Evolutionary conservation across 768 basidiomycete genomes (phyloP).

Genomic region (Lactifluus echinatus): DNA sequence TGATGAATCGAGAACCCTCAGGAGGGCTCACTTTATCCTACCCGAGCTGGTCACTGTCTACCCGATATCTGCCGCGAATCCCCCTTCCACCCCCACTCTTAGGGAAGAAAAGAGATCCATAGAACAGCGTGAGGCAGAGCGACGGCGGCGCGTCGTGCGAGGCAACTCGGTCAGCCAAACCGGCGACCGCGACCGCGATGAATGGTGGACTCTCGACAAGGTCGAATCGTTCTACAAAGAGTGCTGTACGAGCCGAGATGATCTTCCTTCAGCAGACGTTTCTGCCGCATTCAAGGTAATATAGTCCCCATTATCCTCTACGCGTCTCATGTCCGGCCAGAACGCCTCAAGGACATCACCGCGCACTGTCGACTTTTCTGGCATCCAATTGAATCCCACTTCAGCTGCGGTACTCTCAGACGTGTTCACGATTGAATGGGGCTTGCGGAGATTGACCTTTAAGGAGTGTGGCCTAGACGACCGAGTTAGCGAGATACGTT

Average conservation of each 20-base stretch:
- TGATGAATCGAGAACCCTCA: slow-evolving; percentile 56
- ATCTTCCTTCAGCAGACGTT: slow-evolving; percentile 54
- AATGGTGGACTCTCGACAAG: slow-evolving; percentile 82
- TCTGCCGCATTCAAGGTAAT: slow-evolving; percentile 62
- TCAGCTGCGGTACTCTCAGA: slow-evolving; percentile 80
- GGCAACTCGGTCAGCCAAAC: slow-evolving; percentile 35
- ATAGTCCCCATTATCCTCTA: background rate
- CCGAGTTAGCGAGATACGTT: slow-evolving; percentile 38
- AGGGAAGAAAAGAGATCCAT: slow-evolving; percentile 78
- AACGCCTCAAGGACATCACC: slow-evolving; percentile 48
- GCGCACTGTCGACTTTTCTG: slow-evolving; percentile 70
- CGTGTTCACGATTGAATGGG: slow-evolving; percentile 90
- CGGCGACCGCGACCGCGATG: slow-evolving; percentile 34
- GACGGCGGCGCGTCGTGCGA: slow-evolving; percentile 55
- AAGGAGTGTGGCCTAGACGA: slow-evolving; percentile 86
- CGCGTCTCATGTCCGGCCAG: slow-evolving; percentile 27
- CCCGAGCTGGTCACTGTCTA: slow-evolving; percentile 83
- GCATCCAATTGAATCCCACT: slow-evolving; percentile 60
- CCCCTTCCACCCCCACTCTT: slow-evolving; percentile 71
- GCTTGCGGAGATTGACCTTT: slow-evolving; percentile 74
- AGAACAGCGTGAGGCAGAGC: slow-evolving; percentile 64
- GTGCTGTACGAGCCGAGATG: slow-evolving; percentile 72
- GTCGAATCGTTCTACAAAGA: slow-evolving; percentile 83
- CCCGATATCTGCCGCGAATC: slow-evolving; percentile 77
- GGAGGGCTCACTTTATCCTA: slow-evolving; percentile 86